Percentiles rank a stretch among this genome's conserved stretches.
phyloP scores from a whole-genome alignment of 2,329 filamentous ascomycete genomes.

The Pyrenochaeta sp. region DNA sequence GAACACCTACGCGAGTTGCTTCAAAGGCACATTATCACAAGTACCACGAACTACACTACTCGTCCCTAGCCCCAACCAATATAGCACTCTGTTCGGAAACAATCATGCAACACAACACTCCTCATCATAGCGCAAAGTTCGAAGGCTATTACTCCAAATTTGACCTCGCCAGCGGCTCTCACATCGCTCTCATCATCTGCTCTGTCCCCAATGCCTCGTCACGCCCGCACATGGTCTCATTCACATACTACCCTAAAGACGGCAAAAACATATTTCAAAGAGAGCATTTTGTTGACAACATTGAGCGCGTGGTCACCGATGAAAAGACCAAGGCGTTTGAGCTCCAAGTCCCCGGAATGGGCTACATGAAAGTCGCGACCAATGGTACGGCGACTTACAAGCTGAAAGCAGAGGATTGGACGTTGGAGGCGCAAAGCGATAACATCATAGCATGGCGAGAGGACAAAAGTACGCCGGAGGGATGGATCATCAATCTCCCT shows the following conservation, averaged over 20 bases:
- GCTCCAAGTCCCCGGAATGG: conserved; percentile 51
- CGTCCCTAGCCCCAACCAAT: too few relatives aligned
- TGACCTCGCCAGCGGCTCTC: conserved; percentile 55
- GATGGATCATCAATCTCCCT: conserved; percentile 55
- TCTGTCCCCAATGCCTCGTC: conserved; percentile 53
- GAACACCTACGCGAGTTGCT: not conserved
- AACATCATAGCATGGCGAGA: conserved; percentile 51
- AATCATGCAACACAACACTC: conserved; percentile 54
- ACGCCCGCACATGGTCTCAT: conserved; percentile 57
- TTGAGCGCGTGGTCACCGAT: conserved; percentile 45
- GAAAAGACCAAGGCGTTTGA: conserved; percentile 49
- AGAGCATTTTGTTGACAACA: conserved; percentile 54
- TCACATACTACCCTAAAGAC: conserved; percentile 57
- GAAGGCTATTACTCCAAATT: conserved; percentile 64
- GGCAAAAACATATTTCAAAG: conserved; percentile 48
- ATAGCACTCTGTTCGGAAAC: not conserved
- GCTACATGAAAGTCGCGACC: conserved; percentile 47
- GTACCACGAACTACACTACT: not conserved
- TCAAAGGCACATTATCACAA: not conserved
- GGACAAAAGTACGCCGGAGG: conserved; percentile 53
- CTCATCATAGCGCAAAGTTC: conserved; percentile 54
- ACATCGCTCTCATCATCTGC: conserved; percentile 58
- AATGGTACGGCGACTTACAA: conserved; percentile 51
- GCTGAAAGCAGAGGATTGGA: conserved; percentile 44
- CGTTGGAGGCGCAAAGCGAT: conserved; percentile 51